Evolutionary conservation across 139 green algal species (phyloP), one percentile per base, ranked within the genome.

Genomic region (Auxenochlorella pyrenoidosa): DNA sequence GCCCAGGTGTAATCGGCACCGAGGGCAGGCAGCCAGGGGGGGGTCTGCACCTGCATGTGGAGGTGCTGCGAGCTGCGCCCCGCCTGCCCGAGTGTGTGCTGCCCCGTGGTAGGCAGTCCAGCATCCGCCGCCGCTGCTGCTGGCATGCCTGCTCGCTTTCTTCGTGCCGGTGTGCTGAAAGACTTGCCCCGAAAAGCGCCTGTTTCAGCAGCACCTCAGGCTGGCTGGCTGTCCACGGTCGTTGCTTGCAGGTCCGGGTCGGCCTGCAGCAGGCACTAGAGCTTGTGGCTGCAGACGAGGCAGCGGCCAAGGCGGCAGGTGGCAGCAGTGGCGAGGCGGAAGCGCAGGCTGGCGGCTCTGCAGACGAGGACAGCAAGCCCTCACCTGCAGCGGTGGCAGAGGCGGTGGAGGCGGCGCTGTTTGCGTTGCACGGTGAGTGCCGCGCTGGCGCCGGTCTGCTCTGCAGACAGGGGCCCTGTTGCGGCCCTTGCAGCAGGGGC

Each of bases 401-500:
- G 51, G 75, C 75, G 3, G 78, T 91, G 51, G 88, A 91, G 58
- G 71, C 34, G 2, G 79, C 88, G 32, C 79, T 91, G 59, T 68
- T 59, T 59, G 41, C 54, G 41, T n/a, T 54, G 1, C 78, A 47
- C 36, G 88, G 86, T 89, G 86, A 71, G 85, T 32, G 32, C 58
- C 43, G 26, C 26, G 21, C 34, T 70, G 32, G 8, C 76, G 38
- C 5, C 10, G 68, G n/a, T 75, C 32, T 44, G 34, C 34, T 28
- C 2, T 36, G 70, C n/a, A 76, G n/a, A 13, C 30, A 22, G 66
- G 32, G 66, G 40, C 12, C 28, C 32, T 68, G 60, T 26, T n/a
- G n/a, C n/a, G n/a, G n/a, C 3, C 60, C 4, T 28, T 68, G 3
- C 60, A 68, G n/a, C n/a, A n/a, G n/a, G n/a, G n/a, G n/a, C n/a